Evolutionary conservation across 192 early-diverging fungal species (phyloP), one percentile per base, ranked within the genome.

Genomic region (Chytriomyces sp.): DNA sequence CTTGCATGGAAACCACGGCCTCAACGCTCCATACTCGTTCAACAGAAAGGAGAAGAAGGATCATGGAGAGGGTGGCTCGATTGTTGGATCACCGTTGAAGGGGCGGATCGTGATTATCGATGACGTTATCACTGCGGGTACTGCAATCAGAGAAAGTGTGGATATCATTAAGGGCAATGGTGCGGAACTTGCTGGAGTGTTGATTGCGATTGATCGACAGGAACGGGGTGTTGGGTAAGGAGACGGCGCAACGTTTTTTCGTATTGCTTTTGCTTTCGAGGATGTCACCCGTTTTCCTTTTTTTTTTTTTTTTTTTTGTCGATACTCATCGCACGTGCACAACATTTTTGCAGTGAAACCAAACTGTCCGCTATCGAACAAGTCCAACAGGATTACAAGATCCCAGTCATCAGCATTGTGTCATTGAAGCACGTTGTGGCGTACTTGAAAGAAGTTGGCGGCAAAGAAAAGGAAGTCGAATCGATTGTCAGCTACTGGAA

Each of bases 31-130:
- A 10, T 99, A 93, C 80, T 84, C 89, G 59, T 99, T 99, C 85
- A 98, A 99, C 89, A 90, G 98, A 79, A 99, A 99, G 85, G 98
- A 99, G 80, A 92, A 91, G 84, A 99, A 99, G 87, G 95, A 99
- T 81, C 98, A 99, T 79, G 98, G 96, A 61, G 98, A 99, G 81
- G 98, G 98, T 45, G 98, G 98, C 49, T 90, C 82, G 70, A 97
- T 98, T 77, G 96, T 99, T 13, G 98, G 98, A 10, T 86, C 95
- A 0, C 80, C 91, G 50, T 86, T 99, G 61, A 80, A 84, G 28
- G 93, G 94, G 20, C 77, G 81, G 28, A 82, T 85, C 26, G 77
- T 78, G 8, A 82, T 99, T 64, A 88, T 99, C 35, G 98, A 99
- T 85, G 98, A 99, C 82, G 98, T 99, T 8, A 98, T 98, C 82